Evolutionary conservation across 1,139 yeast genomes (phyloP).

Genomic region (Yamadazyma mexicana): DNA sequence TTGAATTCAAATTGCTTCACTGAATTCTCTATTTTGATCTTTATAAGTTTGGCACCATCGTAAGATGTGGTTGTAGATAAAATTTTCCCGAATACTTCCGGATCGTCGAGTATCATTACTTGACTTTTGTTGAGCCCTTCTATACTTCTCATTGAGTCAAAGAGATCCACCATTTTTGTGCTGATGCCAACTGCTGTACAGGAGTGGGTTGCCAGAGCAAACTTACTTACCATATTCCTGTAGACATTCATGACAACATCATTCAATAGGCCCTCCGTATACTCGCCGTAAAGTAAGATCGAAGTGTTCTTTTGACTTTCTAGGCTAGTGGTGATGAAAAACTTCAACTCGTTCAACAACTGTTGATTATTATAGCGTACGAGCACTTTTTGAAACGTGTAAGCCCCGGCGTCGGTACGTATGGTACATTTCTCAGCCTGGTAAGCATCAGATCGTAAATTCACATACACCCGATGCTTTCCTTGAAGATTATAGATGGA

Average conservation of each 20-base stretch:
- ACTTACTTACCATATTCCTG: conserved; percentile 1
- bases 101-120: conserved; percentile 16
- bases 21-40: neutral
- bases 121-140: conserved; percentile 10
- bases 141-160: conserved; percentile 12
- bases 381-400: conserved; percentile 24
- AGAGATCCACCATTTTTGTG: conserved; percentile 10
- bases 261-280: conserved; percentile 4
- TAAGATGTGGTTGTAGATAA: conserved; percentile 4
- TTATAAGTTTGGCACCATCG: conserved; percentile 6
- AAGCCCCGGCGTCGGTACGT: conserved; percentile 8
- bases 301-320: conserved; percentile 7
- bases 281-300: conserved; percentile 13
- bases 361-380: conserved; percentile 1
- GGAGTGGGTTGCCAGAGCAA: conserved; percentile 19
- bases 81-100: conserved; percentile 11
- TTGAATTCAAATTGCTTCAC: conserved; percentile 1
- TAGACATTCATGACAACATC: conserved; percentile 10
- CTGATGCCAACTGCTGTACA: conserved; percentile 16
- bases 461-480: conserved; percentile 15
- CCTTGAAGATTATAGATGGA: conserved; percentile 51
- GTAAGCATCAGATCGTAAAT: neutral
- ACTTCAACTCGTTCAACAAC: conserved; percentile 11
- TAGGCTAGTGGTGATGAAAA: conserved; percentile 9
- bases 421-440: neutral